Evolutionary conservation across 306 rosid species (phyloP), one percentile per base, ranked within the genome.

Genomic region (Vigna trinervia): DNA sequence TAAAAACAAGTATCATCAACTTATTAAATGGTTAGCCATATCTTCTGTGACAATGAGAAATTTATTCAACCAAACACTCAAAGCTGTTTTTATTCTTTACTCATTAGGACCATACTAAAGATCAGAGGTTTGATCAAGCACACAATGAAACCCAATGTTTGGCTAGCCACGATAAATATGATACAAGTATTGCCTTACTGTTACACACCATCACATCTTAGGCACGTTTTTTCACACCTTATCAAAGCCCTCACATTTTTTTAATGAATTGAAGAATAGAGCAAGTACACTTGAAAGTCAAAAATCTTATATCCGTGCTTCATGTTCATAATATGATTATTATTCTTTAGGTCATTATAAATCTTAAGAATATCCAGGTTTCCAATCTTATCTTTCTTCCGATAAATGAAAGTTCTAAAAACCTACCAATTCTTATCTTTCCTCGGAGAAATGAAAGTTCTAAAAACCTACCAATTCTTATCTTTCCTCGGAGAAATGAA

Each of bases 391-490:
- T 45, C 47, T 23, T 41, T 19, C 23, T 12, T 2, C 3, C 0
- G 12, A 34, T 19, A 38, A 80, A 19, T 1, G 8, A 22, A 46
- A 68, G 19, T 59, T 64, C 70, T 39, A 23, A 48, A 60, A 77
- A 80, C 88, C 26, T 86, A 92, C 99, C 99, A 17, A 17, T 17
- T 17, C 19, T 17, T 17, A 17, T 17, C 47, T 23, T 41, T 19
- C 23, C 19, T 2, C 3, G 0, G 12, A 34, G 39, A 38, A 80
- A 19, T 1, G 8, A 22, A 46, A 68, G 19, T 59, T 64, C 70
- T 39, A 23, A 48, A 60, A 77, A 80, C 88, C 26, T 86, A 92
- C 99, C 99, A 17, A 17, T 17, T 17, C 0, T 5, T 59, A 28
- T 45, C 47, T 23, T 41, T 19, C 23, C 19, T 2, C 3, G 0